Evolutionary conservation across 2,329 filamentous ascomycete genomes (phyloP).

Genomic region (Colletotrichum acutatum): DNA sequence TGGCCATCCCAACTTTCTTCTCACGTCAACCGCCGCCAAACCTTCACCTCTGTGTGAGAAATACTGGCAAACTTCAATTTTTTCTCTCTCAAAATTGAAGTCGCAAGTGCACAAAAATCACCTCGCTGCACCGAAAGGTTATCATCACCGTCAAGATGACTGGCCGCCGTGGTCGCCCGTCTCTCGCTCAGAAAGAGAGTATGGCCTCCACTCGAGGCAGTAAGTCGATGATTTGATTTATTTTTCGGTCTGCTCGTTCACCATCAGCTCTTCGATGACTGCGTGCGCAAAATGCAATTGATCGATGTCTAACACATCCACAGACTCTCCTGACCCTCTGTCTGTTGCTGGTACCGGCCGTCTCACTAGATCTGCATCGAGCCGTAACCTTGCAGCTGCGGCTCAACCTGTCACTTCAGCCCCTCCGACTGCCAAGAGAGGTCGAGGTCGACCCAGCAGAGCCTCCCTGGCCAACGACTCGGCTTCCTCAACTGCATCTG

Average conservation of each 20-base stretch:
- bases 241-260: neutral
- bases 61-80: neutral
- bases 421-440: constrained; percentile 38
- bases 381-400: constrained; percentile 23
- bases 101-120: neutral
- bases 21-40: constrained; percentile 13
- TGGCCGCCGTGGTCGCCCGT: constrained; percentile 19
- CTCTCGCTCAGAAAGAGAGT: constrained; percentile 14
- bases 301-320: neutral
- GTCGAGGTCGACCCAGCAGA: constrained; percentile 44
- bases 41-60: constrained; percentile 3
- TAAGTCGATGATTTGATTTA: neutral
- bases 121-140: neutral
- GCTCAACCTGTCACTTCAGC: neutral
- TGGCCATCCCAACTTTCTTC: constrained; percentile 24
- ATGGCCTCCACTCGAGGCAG: constrained; percentile 24
- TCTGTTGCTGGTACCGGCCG: neutral
- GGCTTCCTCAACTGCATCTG: constrained; percentile 48
- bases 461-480: constrained; percentile 43
- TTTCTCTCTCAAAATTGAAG: neutral
- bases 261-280: neutral
- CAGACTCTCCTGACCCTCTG: constrained; percentile 11
- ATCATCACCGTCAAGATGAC: constrained; percentile 3
- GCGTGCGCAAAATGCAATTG: neutral
- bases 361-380: constrained; percentile 35